Conservation (phyloP, 176 grass and related monocot species). For the barley (Hordeum vulgare) region MorexV3_pseudomolecules_assembly NC_058519.1:29942861-29943360, state of each 20-base stretch:
- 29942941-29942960: neutral
- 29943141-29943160: neutral
- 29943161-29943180: neutral
- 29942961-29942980: neutral
- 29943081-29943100: too few species aligned
- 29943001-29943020: neutral
- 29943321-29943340: too few species aligned
- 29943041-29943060: neutral
- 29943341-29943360: too few species aligned
- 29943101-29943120: neutral
- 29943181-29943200: slow-evolving; percentile 58
- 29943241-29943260: slow-evolving; percentile 68
- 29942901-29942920: too few species aligned
- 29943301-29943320: too few species aligned
- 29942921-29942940: neutral
- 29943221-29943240: slow-evolving; percentile 59
- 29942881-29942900: too few species aligned
- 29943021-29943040: neutral
- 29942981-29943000: neutral
- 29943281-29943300: too few species aligned
- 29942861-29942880: too few species aligned
- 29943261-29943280: slow-evolving; percentile 67
- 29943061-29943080: neutral
- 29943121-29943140: neutral
- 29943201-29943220: slow-evolving; percentile 17